These are phyloP conservation scores for Hericium alpestre DNA, from an alignment of 768 basidiomycete genomes.

Conservation along the genomic window DNA sequence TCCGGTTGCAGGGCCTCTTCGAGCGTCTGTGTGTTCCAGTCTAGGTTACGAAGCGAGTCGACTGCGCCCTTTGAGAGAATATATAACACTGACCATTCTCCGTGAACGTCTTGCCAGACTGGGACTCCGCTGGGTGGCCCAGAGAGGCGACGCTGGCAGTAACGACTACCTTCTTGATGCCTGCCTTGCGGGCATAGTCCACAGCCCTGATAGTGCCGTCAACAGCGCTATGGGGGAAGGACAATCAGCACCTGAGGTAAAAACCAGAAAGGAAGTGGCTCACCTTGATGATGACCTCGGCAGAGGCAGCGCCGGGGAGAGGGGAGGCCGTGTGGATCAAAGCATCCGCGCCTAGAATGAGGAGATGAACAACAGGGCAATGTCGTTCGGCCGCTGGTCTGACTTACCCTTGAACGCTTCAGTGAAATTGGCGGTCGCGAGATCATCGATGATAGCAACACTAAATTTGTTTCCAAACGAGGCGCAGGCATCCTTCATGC, in stretches of 20 bases:
- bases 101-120: background rate
- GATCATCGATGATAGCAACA: conserved; percentile 12
- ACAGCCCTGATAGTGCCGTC: conserved; percentile 8
- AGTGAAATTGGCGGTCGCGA: conserved; percentile 14
- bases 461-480: conserved; percentile 10
- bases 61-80: background rate
- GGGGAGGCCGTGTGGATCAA: conserved; percentile 11
- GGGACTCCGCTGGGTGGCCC: background rate
- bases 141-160: conserved; percentile 6
- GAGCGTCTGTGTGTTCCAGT: conserved; percentile 23
- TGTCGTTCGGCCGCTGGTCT: too few relatives aligned
- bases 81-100: background rate
- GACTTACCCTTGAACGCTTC: conserved; percentile 12
- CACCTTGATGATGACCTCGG: conserved; percentile 1
- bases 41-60: conserved; percentile 11
- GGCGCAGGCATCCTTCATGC: background rate
- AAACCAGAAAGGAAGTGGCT: too few relatives aligned
- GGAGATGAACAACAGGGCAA: background rate
- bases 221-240: conserved; percentile 1
- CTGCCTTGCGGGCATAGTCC: background rate
- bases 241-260: background rate
- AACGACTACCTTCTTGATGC: conserved; percentile 3
- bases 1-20: conserved; percentile 20
- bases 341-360: conserved; percentile 4
- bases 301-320: background rate